phyloP scores from a whole-genome alignment of 2,329 filamentous ascomycete genomes.

The Bertia moriformis region DNA sequence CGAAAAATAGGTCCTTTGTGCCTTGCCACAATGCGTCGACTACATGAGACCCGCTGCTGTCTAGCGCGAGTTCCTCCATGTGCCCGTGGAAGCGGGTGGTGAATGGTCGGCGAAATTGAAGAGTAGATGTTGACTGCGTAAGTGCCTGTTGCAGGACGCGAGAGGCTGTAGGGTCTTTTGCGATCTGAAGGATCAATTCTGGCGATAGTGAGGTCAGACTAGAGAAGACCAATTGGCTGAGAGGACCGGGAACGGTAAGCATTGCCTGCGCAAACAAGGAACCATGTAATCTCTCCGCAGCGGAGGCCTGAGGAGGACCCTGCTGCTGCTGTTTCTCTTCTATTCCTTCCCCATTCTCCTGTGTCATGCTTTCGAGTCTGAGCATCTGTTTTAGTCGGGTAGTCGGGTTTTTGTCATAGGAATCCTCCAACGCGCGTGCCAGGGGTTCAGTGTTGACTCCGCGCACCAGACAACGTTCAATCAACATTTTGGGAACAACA shows the following conservation, averaged over 20 bases:
- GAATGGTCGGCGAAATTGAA: neutral
- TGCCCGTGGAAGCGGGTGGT: neutral
- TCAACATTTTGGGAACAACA: conserved; percentile 64
- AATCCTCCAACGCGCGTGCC: conserved; percentile 34
- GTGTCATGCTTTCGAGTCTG: conserved; percentile 28
- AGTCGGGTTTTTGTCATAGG: conserved; percentile 31
- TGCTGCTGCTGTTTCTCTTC: conserved; percentile 13
- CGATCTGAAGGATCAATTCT: conserved; percentile 46
- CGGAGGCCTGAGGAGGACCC: conserved; percentile 24
- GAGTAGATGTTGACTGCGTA: neutral
- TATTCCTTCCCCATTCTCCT: conserved; percentile 9
- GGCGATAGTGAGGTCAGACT: conserved; percentile 46
- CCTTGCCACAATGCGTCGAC: neutral
- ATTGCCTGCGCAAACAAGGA: conserved; percentile 71
- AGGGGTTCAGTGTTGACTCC: conserved; percentile 35
- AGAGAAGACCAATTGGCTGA: conserved; percentile 59
- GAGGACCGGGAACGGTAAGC: conserved; percentile 55
- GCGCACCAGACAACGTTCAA: conserved; percentile 68
- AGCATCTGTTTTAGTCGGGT: conserved; percentile 30
- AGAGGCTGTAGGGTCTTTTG: conserved; percentile 18
- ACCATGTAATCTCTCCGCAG: conserved; percentile 49
- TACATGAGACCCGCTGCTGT: neutral
- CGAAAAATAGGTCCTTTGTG: neutral
- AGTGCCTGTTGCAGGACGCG: neutral
- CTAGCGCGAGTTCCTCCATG: neutral